Base-by-base conservation (phyloP, 257 asterid genomes). In the Anisodus tanguticus region DNA sequence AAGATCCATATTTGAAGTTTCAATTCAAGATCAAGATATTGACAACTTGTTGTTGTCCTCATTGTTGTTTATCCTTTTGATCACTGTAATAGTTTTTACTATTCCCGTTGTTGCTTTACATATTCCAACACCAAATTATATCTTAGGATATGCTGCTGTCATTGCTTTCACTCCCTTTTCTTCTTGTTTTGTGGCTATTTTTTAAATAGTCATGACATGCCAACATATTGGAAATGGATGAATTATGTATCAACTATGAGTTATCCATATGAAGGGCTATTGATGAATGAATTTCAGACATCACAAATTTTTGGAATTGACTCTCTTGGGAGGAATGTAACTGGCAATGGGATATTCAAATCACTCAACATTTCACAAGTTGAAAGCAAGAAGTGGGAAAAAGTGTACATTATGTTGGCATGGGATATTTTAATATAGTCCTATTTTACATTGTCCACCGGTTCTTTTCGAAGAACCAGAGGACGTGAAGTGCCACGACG, bases 121-220 rank as follows among this genome's bases (percentile, higher is more conserved):
- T n/a, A n/a, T n/a, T n/a, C n/a, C n/a, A n/a, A n/a, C n/a, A n/a
- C 98, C 98, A 3, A 94, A 91, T 88, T 94, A 92, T 87, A 94
- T 94, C 11, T 84, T 93, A 1, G 97, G 98, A 2, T 94, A 94
- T 76, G 97, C 97, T 0, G 95, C 95, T 5, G 98, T 93, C 5
- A 94, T 94, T 26, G 98, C 98, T 3, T 93, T 93, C 90, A 94
- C 92, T 0, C 95, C 0, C 88, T 94, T 1, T 94, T 94, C 91
- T 94, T 92, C 86, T 88, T 92, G 57, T 92, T 93, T 83, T 94
- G 95, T 35, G 97, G 97, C 0, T 94, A 91, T 86, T 92, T 92
- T 80, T n/a, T 91, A 83, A 86, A 85, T 82, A 90, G 90, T 70
- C 76, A 86, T 22, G 93, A 71, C 1, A 92, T 94, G 45, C 98